A percentile compares a stretch with the other conserved stretches of the same genome.
Evolutionary conservation across 805 yeast species (phyloP).

Genomic region (Hanseniaspora valbyensis): DNA sequence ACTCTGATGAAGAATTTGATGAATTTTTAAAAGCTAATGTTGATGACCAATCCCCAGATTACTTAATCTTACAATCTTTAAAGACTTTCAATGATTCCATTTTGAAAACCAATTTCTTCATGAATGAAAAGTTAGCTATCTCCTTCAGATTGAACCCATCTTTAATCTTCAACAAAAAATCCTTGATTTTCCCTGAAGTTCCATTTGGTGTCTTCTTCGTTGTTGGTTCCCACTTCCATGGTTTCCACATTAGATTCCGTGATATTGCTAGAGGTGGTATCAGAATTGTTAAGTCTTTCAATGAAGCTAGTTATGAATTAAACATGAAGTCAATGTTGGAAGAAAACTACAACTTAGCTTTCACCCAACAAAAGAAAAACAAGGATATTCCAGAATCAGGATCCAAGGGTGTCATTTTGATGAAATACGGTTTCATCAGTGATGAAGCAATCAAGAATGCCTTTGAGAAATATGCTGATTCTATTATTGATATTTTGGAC

Average conservation of each 20-base stretch:
- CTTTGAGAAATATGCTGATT: constrained; percentile 84
- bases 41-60: constrained; percentile 67
- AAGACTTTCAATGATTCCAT: constrained; percentile 75
- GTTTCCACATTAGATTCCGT: constrained; percentile 92
- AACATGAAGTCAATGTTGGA: constrained; percentile 85
- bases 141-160: constrained; percentile 83
- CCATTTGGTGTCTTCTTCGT: constrained; percentile 92
- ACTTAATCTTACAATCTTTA: constrained; percentile 69
- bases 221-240: constrained; percentile 93
- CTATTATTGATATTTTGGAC: constrained; percentile 77
- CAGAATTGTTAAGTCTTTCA: constrained; percentile 81
- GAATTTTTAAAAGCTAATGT: constrained; percentile 53
- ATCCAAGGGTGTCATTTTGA: constrained; percentile 87
- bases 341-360: constrained; percentile 91
- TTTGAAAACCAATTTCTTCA: constrained; percentile 86
- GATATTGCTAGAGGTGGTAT: constrained; percentile 98
- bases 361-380: constrained; percentile 91
- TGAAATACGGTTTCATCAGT: constrained; percentile 58
- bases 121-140: constrained; percentile 87
- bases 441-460: constrained; percentile 74
- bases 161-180: constrained; percentile 55
- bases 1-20: constrained; percentile 64
- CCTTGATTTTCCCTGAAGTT: constrained; percentile 39
- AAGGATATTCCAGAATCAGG: constrained; percentile 99
- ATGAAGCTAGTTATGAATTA: constrained; percentile 69